A percentile compares a stretch with the other conserved stretches of the same genome.
These are phyloP conservation scores for Chytriomyces confervae DNA, from an alignment of 192 early-diverging fungal species.

Conservation along the genomic window DNA sequence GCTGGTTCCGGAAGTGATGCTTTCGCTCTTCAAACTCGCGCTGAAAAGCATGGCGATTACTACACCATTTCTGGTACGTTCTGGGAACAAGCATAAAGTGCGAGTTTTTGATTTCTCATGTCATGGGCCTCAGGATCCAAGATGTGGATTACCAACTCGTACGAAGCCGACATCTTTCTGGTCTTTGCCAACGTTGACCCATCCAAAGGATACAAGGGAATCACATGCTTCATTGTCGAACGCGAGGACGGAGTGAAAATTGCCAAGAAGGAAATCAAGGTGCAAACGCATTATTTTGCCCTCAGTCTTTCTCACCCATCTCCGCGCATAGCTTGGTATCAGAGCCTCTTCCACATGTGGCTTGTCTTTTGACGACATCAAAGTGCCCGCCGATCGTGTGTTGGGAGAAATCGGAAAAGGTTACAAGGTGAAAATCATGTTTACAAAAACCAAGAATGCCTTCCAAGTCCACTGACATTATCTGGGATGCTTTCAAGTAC, in stretches of 20 bases:
- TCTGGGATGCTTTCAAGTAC: neutral
- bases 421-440: slow-evolving; percentile 75
- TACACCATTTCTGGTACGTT: slow-evolving; percentile 73
- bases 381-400: slow-evolving; percentile 83
- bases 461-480: neutral
- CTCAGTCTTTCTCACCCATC: neutral
- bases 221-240: slow-evolving; percentile 96
- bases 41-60: slow-evolving; percentile 85
- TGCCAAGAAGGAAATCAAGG: slow-evolving; percentile 96
- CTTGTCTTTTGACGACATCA: slow-evolving; percentile 86
- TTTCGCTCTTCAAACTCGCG: slow-evolving; percentile 87
- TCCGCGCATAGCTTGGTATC: slow-evolving; percentile 77
- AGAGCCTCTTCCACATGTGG: slow-evolving; percentile 94
- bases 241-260: slow-evolving; percentile 89
- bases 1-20: slow-evolving; percentile 92
- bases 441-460: neutral
- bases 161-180: slow-evolving; percentile 92
- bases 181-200: slow-evolving; percentile 99
- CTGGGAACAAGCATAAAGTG: slow-evolving; percentile 63
- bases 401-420: slow-evolving; percentile 95
- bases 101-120: slow-evolving; percentile 49
- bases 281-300: slow-evolving; percentile 15
- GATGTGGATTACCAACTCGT: slow-evolving; percentile 85
- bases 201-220: slow-evolving; percentile 92
- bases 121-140: slow-evolving; percentile 58